Conservation (phyloP, 2,329 filamentous ascomycete genomes). For the Talaromyces amestolkiae region DNA sequence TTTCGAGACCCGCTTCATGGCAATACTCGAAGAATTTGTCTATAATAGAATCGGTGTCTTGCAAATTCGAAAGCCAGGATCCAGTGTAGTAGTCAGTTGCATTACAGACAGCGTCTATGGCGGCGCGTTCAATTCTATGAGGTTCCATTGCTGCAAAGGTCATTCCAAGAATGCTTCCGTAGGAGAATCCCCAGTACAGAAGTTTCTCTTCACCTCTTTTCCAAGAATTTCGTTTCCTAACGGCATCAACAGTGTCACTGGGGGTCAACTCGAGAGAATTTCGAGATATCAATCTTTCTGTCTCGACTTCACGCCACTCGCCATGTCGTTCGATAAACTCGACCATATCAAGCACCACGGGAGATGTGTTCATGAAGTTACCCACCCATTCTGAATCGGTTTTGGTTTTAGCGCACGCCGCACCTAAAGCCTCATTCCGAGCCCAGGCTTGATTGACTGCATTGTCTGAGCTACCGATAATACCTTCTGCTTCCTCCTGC, state of each 20-base stretch:
- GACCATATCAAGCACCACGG: conserved; percentile 21
- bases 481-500: conserved; percentile 17
- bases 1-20: conserved; percentile 20
- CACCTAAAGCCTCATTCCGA: background rate
- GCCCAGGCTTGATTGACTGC: conserved; percentile 13
- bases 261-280: background rate
- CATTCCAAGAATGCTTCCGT: conserved; percentile 54
- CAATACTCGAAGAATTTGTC: conserved; percentile 21
- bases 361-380: conserved; percentile 20
- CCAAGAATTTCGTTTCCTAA: conserved; percentile 20
- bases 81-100: conserved; percentile 15
- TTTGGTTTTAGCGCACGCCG: background rate
- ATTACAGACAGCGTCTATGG: conserved; percentile 41
- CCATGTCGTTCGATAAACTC: conserved; percentile 27
- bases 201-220: conserved; percentile 20
- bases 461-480: conserved; percentile 9
- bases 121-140: conserved; percentile 50
- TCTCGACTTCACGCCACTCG: conserved; percentile 25
- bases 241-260: background rate
- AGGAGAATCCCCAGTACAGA: conserved; percentile 56
- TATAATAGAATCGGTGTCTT: conserved; percentile 20
- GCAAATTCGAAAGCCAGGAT: conserved; percentile 8
- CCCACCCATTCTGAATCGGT: conserved; percentile 13
- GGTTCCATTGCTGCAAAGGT: conserved; percentile 55
- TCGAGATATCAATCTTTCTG: conserved; percentile 5